These are phyloP conservation scores for Plectosphaerella sp. DNA, from an alignment of 2,329 filamentous ascomycete species.

Conservation along the genomic window DNA sequence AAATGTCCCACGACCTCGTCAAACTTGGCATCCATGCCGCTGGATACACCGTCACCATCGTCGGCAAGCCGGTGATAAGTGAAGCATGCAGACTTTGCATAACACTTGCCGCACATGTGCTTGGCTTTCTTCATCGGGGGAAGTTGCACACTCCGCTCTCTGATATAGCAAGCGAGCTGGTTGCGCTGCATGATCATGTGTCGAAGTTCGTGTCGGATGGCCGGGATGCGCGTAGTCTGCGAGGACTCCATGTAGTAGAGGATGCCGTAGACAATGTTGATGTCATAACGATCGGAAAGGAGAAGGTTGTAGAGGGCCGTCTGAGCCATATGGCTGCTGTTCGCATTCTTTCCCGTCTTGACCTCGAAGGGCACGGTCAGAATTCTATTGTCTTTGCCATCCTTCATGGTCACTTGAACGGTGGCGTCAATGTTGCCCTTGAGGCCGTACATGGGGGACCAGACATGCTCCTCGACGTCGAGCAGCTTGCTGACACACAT, in stretches of 20 bases:
- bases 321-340: slow-evolving; percentile 81
- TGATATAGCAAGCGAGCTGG: slow-evolving; percentile 77
- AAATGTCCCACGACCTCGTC: slow-evolving; percentile 75
- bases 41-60: slow-evolving; percentile 73
- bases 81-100: slow-evolving; percentile 87
- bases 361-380: slow-evolving; percentile 91
- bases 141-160: slow-evolving; percentile 72
- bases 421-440: slow-evolving; percentile 98
- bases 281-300: slow-evolving; percentile 89
- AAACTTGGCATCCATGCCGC: slow-evolving; percentile 78
- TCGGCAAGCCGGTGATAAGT: slow-evolving; percentile 90
- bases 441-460: slow-evolving; percentile 95
- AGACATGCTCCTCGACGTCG: slow-evolving; percentile 95
- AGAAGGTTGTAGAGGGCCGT: slow-evolving; percentile 92
- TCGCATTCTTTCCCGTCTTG: slow-evolving; percentile 86
- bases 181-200: slow-evolving; percentile 98
- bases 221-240: slow-evolving; percentile 78
- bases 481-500: slow-evolving; percentile 91
- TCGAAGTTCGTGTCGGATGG: slow-evolving; percentile 80
- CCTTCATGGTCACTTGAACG: slow-evolving; percentile 78
- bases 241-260: slow-evolving; percentile 94
- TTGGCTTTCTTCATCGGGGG: slow-evolving; percentile 83
- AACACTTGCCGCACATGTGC: slow-evolving; percentile 80
- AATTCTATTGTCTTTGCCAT: slow-evolving; percentile 60
- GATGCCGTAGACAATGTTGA: slow-evolving; percentile 84